Conservation (phyloP, 345 rosid species). For the Mangifera indica region DNA sequence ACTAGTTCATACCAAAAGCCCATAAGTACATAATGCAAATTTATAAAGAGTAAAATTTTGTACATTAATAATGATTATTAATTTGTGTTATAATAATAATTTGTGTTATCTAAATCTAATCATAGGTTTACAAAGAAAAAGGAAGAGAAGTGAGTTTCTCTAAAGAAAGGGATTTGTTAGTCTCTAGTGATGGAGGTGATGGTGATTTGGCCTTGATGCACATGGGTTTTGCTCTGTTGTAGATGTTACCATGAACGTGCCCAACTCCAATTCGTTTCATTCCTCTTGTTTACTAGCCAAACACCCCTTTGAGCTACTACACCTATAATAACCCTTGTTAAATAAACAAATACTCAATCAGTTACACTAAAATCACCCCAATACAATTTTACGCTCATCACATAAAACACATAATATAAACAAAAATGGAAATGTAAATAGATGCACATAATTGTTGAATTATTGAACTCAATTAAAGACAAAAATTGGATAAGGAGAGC, state of each 20-base stretch:
- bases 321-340: no score
- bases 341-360: conserved; percentile 12
- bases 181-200: conserved; percentile 22
- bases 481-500: conserved; percentile 94
- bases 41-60: no score
- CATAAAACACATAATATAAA: neutral
- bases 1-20: no score
- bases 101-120: no score
- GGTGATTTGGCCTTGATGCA: conserved; percentile 27
- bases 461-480: neutral
- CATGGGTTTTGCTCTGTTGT: conserved; percentile 86
- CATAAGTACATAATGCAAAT: no score
- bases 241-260: conserved; percentile 83
- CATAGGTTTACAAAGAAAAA: no score
- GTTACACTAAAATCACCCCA: neutral
- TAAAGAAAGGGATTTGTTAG: conserved; percentile 30
- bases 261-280: conserved; percentile 91
- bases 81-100: no score
- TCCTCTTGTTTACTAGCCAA: conserved; percentile 96
- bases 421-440: neutral
- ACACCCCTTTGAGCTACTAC: no score
- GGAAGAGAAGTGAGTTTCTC: conserved; percentile 37
- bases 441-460: no score
- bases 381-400: neutral
- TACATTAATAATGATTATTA: no score